Evolutionary conservation across 352 stramenopile species (phyloP).

Genomic region (Phytophthora cryptogea): DNA sequence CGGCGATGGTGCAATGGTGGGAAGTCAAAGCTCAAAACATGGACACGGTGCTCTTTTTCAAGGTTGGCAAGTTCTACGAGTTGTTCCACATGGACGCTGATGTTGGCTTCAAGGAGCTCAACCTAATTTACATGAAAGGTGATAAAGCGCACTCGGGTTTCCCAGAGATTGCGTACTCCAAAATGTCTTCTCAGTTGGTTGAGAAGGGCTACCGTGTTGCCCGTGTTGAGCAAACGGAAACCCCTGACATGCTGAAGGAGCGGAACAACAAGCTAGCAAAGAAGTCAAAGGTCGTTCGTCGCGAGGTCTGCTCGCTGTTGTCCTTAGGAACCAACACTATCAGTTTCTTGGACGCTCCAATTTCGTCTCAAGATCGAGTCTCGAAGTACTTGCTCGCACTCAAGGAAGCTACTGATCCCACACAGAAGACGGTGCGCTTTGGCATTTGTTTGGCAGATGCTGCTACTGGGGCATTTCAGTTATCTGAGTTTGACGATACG

Average conservation of each 20-base stretch:
- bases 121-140: constrained; percentile 99
- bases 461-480: constrained; percentile 90
- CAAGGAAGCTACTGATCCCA: constrained; percentile 74
- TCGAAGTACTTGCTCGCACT: constrained; percentile 66
- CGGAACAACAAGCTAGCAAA: constrained; percentile 83
- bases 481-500: constrained; percentile 98
- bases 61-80: constrained; percentile 98
- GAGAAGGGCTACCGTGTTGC: constrained; percentile 97
- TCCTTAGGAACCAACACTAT: constrained; percentile 95
- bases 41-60: constrained; percentile 99
- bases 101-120: constrained; percentile 95
- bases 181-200: constrained; percentile 95
- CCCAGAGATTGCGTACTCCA: constrained; percentile 97
- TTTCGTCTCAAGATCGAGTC: constrained; percentile 57
- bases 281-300: constrained; percentile 89
- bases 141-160: constrained; percentile 98
- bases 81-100: constrained; percentile 98
- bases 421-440: constrained; percentile 70
- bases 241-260: constrained; percentile 95
- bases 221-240: constrained; percentile 99
- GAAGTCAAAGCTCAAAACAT: constrained; percentile 97
- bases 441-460: constrained; percentile 97
- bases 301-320: constrained; percentile 97
- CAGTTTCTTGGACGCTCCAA: constrained; percentile 92
- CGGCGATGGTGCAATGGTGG: constrained; percentile 99